Percentiles rank a stretch among this genome's conserved stretches.
Conservation (phyloP, 2,329 filamentous ascomycete genomes). For the Corinectria fuckeliana region DNA sequence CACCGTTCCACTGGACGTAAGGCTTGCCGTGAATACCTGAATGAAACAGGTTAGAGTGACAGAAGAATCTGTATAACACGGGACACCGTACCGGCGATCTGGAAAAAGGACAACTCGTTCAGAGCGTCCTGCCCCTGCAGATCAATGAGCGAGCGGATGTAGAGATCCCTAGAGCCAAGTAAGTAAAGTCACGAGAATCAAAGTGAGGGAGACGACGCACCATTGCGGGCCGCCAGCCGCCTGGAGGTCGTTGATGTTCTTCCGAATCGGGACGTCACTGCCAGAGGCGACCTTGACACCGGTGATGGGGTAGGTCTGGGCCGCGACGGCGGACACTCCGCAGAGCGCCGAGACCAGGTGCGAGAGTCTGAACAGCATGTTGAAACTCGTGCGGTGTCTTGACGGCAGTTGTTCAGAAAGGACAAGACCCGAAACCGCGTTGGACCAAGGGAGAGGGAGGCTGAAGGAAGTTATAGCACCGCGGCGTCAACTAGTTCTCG, state of each 20-base stretch:
- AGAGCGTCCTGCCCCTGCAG: constrained; percentile 50
- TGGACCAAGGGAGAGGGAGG: background rate
- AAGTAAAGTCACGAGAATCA: background rate
- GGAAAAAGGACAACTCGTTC: constrained; percentile 56
- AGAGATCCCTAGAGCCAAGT: constrained; percentile 52
- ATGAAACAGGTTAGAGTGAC: background rate
- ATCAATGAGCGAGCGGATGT: constrained; percentile 53
- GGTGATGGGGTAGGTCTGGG: constrained; percentile 69
- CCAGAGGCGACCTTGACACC: constrained; percentile 78
- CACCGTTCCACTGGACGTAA: constrained; percentile 50
- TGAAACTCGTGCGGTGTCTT: background rate
- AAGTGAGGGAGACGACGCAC: background rate
- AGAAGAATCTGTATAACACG: background rate
- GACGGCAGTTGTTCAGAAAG: background rate
- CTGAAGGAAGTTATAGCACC: background rate
- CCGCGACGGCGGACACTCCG: background rate
- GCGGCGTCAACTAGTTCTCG: background rate
- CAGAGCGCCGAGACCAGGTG: background rate
- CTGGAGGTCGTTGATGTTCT: constrained; percentile 17
- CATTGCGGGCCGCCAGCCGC: constrained; percentile 10
- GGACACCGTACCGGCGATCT: constrained; percentile 50
- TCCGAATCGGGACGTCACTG: constrained; percentile 2
- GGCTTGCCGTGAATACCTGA: constrained; percentile 52
- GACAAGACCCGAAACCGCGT: background rate
- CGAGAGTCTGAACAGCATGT: background rate